Conservation (phyloP, 2,329 filamentous ascomycete genomes). For the Dryadomyces quercivorus region DNA sequence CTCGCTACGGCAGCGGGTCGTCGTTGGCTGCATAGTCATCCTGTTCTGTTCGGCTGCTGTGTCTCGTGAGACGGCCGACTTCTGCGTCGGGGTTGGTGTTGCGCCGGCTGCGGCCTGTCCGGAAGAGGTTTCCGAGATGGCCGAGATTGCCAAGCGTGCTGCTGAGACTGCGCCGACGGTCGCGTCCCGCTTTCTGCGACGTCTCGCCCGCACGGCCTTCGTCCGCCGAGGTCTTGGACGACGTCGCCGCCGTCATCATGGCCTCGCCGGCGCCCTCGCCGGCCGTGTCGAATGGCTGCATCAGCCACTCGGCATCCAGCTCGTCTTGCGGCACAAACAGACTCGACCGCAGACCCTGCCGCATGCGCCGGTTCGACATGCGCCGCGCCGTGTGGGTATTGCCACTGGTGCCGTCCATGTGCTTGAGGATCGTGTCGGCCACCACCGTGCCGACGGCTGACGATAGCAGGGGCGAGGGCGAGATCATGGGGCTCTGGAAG, state of each 20-base stretch:
- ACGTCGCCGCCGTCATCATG: too few relatives aligned
- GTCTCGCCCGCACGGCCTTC: too few relatives aligned
- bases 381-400: slow-evolving; percentile 25
- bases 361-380: slow-evolving; percentile 33
- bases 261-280: not conserved
- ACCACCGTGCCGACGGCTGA: slow-evolving; percentile 47
- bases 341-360: slow-evolving; percentile 39
- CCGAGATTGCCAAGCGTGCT: not conserved
- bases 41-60: not conserved
- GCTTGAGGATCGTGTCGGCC: slow-evolving; percentile 37
- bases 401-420: slow-evolving; percentile 20
- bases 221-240: not conserved
- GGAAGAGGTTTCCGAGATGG: not conserved
- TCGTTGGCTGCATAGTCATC: not conserved
- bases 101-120: not conserved
- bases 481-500: slow-evolving; percentile 38
- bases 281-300: not conserved
- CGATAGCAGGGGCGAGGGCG: slow-evolving; percentile 42
- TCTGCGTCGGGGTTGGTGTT: not conserved
- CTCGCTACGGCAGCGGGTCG: not conserved
- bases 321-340: slow-evolving; percentile 39
- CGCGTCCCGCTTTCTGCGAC: not conserved
- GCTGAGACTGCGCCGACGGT: not conserved
- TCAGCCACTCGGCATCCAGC: slow-evolving; percentile 13
- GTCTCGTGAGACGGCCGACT: not conserved